A percentile compares a stretch with the other conserved stretches of the same genome.
Conservation (phyloP, 805 yeast genomes). For the Starmerella apicola region DNA sequence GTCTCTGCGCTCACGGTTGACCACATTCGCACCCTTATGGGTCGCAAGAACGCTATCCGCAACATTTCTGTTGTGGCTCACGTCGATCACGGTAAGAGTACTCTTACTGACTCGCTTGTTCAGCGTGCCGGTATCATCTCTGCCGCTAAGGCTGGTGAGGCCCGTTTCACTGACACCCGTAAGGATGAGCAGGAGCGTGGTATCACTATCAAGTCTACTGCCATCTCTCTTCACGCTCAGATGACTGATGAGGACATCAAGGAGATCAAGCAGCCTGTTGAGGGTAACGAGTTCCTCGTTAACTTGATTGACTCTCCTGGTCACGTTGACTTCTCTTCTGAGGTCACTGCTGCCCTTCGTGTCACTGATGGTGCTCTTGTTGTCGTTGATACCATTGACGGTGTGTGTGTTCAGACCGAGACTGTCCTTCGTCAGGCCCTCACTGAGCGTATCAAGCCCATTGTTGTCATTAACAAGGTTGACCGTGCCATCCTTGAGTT, state of each 20-base stretch:
- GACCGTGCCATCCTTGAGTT: conserved; percentile 98
- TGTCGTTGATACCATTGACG: conserved; percentile 98
- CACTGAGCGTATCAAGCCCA: conserved; percentile 99
- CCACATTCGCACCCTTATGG: conserved; percentile 99
- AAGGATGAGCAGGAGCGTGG: conserved; percentile 99
- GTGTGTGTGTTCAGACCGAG: conserved; percentile 99
- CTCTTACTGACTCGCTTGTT: conserved; percentile 97
- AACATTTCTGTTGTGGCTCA: conserved; percentile 99
- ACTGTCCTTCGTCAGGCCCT: conserved; percentile 98
- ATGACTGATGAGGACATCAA: conserved; percentile 74
- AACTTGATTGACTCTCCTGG: conserved; percentile 99
- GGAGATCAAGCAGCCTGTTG: conserved; percentile 81
- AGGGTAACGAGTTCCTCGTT: conserved; percentile 87
- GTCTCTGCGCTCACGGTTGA: conserved; percentile 28
- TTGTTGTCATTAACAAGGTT: conserved; percentile 96
- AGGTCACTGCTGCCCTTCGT: conserved; percentile 99
- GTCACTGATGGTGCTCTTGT: conserved; percentile 99
- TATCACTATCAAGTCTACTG: conserved; percentile 98
- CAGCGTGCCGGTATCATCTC: conserved; percentile 99
- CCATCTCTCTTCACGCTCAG: conserved; percentile 88
- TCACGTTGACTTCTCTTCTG: conserved; percentile 99
- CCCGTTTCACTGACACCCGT: conserved; percentile 99
- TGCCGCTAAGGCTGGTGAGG: conserved; percentile 99
- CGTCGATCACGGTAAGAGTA: conserved; percentile 99
- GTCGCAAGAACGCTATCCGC: conserved; percentile 98